phyloP scores from a whole-genome alignment of 2,329 filamentous ascomycete genomes.

The Diaporthe vexans region DNA sequence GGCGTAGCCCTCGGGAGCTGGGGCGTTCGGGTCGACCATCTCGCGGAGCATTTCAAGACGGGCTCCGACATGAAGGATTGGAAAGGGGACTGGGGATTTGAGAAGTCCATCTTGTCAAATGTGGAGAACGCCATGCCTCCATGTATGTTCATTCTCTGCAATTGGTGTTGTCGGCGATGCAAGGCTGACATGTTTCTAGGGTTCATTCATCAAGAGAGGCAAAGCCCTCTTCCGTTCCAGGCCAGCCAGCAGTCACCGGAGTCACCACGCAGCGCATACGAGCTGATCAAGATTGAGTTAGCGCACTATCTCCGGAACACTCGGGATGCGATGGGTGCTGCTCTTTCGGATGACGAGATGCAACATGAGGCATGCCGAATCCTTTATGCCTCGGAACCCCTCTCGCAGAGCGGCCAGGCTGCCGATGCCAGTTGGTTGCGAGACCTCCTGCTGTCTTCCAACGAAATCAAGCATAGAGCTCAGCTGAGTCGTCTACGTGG shows the following conservation, averaged over 20 bases:
- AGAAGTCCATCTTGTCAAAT: constrained; percentile 71
- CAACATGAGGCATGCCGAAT: constrained; percentile 72
- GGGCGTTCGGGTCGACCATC: constrained; percentile 71
- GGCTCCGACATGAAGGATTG: constrained; percentile 77
- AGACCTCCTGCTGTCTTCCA: constrained; percentile 68
- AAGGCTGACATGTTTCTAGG: constrained; percentile 56
- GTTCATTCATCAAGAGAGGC: constrained; percentile 74
- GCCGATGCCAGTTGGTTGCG: constrained; percentile 67
- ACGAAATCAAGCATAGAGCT: constrained; percentile 58
- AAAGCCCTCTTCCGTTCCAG: constrained; percentile 67
- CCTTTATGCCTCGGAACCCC: constrained; percentile 67
- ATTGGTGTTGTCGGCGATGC: neutral
- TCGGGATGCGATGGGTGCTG: constrained; percentile 55
- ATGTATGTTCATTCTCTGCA: constrained; percentile 63
- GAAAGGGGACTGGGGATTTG: constrained; percentile 80
- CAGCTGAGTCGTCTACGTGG: constrained; percentile 63
- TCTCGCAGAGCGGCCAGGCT: constrained; percentile 56
- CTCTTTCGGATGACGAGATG: constrained; percentile 66
- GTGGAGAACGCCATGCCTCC: constrained; percentile 77
- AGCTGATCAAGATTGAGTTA: constrained; percentile 71
- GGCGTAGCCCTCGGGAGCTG: constrained; percentile 73
- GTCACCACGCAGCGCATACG: constrained; percentile 70
- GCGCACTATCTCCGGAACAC: constrained; percentile 64
- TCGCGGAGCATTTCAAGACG: constrained; percentile 77
- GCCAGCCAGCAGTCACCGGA: constrained; percentile 60